Evolutionary conservation across 192 early-diverging fungal genomes (phyloP), one percentile per base, ranked within the genome.

Genomic region (Funneliformis geosporum): DNA sequence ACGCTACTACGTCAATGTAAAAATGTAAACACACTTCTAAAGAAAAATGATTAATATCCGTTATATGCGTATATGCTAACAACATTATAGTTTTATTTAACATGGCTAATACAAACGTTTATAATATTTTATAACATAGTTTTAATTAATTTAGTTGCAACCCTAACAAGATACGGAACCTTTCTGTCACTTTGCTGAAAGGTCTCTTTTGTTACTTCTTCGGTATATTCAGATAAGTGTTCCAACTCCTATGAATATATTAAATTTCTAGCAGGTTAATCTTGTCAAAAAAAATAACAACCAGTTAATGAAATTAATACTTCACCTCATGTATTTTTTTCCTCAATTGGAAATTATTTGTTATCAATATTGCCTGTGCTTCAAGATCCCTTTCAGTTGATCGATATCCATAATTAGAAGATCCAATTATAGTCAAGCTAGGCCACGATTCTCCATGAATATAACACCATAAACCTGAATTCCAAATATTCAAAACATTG

Each of bases 371-470:
- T 4, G 91, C 85, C 79, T 98, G 94, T 21, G 94, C 91, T 79
- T 99, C 97, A 72, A 98, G 73, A 79, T 99, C 97, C 16, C 96
- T 87, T n/a, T 92, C 88, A n/a, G 93, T 88, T 2, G 96, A 97
- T 61, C 96, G 86, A 80, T 96, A 91, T 0, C 96, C 96, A 87
- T 95, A 97, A 83, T 98, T 99, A 8, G 95, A 92, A 4, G 96
- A 97, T 11, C 97, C 97, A 74, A 98, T 90, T 79, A 95, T 91
- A 1, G 96, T 95, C 82, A 96, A 60, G 33, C 86, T 81, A 43
- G 95, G 94, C 33, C 76, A 66, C 39, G 86, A 75, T 50, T 91
- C 85, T 12, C 86, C 76, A 46, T 86, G 84, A 33, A 90, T 81
- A 72, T 89, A 89, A 62, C 91, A 86, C 95, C 95, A 97, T 4